Evolutionary conservation across 352 stramenopile species (phyloP), one percentile per base, ranked within the genome.

Genomic region (Phytophthora kernoviae): DNA sequence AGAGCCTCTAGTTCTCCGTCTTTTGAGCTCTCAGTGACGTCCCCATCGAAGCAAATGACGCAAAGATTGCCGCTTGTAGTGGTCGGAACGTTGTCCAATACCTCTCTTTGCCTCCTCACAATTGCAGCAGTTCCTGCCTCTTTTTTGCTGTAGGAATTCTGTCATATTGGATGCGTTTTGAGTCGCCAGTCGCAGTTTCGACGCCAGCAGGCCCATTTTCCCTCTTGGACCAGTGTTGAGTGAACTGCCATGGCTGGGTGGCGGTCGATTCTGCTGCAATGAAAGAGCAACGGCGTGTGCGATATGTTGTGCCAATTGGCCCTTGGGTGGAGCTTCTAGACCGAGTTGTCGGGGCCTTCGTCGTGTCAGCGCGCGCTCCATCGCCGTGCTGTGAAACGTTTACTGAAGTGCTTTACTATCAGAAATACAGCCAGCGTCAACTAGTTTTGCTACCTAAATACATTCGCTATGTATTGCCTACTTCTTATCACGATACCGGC

Each of bases 11-110:
- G 26, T 21, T 37, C 11, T 10, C 51, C 32, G 21, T 49, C 33
- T 11, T 8, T 17, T 20, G 20, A 17, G 26, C 39, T 37, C 5
- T 15, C 46, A 37, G 26, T 10, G 7, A 20, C 20, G 20, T 57
- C 27, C 12, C 45, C 50, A 2, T 73, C 58, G 47, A 79, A 58
- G 30, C 70, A 79, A 27, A 79, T 79, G 58, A 75, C 58, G 51
- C 70, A 79, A 9, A 75, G n/a, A 24, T 49, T 46, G 48, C 54
- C 32, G 37, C 30, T 26, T 41, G 42, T 17, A 14, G 14, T 11
- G 17, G 37, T 2, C 8, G 37, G 21, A 43, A 21, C 34, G n/a
- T 32, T 12, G n/a, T 10, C 21, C 12, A 14, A 24, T 17, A 24
- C 12, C 27, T 57, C n/a, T 27, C 21, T 18, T 18, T 12, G 26